phyloP scores from a whole-genome alignment of 345 rosid genomes.

The Salix koriyanagi region DNA sequence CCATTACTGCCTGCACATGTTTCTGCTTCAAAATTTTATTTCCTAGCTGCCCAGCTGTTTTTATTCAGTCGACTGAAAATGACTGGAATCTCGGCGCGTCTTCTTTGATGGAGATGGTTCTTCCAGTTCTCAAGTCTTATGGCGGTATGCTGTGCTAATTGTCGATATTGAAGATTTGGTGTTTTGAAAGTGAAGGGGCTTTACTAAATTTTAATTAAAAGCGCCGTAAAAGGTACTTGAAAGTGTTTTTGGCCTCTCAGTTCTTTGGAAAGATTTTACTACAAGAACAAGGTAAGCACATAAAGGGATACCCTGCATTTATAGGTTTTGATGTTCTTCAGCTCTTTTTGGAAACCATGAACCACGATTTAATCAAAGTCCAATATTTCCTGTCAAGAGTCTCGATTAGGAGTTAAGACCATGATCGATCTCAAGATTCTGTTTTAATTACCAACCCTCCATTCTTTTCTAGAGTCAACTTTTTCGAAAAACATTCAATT shows the following conservation, averaged over 20 bases:
- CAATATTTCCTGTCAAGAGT: too few relatives aligned
- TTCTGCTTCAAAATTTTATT: neutral
- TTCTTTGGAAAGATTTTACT: neutral
- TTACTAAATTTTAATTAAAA: neutral
- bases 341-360: slow-evolving; percentile 12
- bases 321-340: neutral
- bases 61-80: neutral
- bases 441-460: neutral
- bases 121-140: neutral
- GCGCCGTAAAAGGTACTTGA: slow-evolving; percentile 4
- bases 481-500: neutral
- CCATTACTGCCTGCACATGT: neutral
- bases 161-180: slow-evolving; percentile 3
- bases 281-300: neutral
- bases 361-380: too few relatives aligned
- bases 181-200: slow-evolving; percentile 9
- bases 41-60: neutral
- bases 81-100: neutral
- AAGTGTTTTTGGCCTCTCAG: neutral
- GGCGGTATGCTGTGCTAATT: neutral
- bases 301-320: neutral
- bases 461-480: neutral
- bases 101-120: neutral
- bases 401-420: slow-evolving; percentile 2
- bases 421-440: slow-evolving; percentile 12